These are phyloP conservation scores for Fraxinus quadrangulata DNA, from an alignment of 257 asterid species.

Conservation along the genomic window DNA sequence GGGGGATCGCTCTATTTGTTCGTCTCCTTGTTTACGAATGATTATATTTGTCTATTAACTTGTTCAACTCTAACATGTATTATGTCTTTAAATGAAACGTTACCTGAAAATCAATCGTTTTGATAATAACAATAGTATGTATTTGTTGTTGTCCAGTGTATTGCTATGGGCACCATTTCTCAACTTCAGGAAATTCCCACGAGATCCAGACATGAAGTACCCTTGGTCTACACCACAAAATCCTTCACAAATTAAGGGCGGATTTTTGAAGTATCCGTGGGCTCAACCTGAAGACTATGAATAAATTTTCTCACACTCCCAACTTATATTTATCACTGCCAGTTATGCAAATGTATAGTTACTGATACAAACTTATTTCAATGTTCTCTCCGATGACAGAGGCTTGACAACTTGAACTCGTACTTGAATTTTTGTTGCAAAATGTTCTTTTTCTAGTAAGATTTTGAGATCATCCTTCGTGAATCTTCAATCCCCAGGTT, in stretches of 20 bases:
- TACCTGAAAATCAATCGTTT: no score
- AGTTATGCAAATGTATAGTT: neutral
- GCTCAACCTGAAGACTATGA: conserved; percentile 80
- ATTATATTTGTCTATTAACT: no score
- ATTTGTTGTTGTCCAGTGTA: conserved; percentile 14
- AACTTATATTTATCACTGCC: neutral
- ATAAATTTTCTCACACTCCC: neutral
- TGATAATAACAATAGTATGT: no score
- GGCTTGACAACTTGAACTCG: no score
- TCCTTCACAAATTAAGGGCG: conserved; percentile 57
- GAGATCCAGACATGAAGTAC: conserved; percentile 60
- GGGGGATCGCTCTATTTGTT: neutral
- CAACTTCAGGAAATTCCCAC: conserved; percentile 73
- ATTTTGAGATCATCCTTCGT: neutral
- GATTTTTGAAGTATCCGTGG: conserved; percentile 66
- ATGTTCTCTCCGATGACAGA: no score
- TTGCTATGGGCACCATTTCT: conserved; percentile 88
- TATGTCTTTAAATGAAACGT: no score
- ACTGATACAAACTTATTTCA: no score
- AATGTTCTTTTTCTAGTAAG: neutral
- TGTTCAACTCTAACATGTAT: no score
- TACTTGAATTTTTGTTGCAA: neutral
- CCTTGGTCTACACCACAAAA: conserved; percentile 79
- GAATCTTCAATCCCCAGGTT: neutral
- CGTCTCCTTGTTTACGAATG: no score